A percentile compares a stretch with the other conserved stretches of the same genome.
These are phyloP conservation scores for Amphibolis antarctica DNA, from an alignment of 106 monocot species.

Conservation along the genomic window DNA sequence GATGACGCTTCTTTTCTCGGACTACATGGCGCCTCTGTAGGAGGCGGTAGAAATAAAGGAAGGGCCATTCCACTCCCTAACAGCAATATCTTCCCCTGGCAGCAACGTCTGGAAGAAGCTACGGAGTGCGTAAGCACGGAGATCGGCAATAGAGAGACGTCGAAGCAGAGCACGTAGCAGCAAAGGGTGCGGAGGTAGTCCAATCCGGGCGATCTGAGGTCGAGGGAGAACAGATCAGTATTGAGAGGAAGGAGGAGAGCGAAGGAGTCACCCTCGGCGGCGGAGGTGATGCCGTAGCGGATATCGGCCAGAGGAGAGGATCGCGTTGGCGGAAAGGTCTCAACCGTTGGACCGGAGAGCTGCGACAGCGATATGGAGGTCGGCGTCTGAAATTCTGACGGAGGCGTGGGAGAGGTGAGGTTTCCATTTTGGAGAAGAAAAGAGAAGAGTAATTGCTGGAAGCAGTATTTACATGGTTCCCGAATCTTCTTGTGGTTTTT, in stretches of 20 bases:
- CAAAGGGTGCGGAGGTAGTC: slow-evolving; percentile 4
- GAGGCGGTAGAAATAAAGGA: no score
- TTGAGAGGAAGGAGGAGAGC: slow-evolving; percentile 3
- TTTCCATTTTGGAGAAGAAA: slow-evolving; percentile 4
- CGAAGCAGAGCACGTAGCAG: neutral
- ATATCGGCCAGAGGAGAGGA: slow-evolving; percentile 9
- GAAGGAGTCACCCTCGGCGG: slow-evolving; percentile 2
- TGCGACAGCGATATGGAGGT: slow-evolving; percentile 1
- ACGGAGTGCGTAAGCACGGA: neutral
- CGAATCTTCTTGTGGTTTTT: no score
- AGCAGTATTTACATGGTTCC: no score
- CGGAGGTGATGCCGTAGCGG: neutral
- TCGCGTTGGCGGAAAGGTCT: slow-evolving; percentile 8
- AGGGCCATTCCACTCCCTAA: slow-evolving; percentile 5
- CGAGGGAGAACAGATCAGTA: neutral
- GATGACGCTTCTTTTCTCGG: neutral
- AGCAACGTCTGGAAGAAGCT: neutral
- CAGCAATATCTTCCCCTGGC: neutral
- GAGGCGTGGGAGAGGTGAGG: neutral
- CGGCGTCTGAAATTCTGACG: neutral
- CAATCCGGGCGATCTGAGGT: neutral
- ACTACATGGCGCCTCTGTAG: neutral
- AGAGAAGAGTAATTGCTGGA: neutral
- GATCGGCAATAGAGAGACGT: neutral
- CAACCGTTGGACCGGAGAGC: neutral